phyloP scores from a whole-genome alignment of 805 yeast species.

The Yarrowia osloensis region DNA sequence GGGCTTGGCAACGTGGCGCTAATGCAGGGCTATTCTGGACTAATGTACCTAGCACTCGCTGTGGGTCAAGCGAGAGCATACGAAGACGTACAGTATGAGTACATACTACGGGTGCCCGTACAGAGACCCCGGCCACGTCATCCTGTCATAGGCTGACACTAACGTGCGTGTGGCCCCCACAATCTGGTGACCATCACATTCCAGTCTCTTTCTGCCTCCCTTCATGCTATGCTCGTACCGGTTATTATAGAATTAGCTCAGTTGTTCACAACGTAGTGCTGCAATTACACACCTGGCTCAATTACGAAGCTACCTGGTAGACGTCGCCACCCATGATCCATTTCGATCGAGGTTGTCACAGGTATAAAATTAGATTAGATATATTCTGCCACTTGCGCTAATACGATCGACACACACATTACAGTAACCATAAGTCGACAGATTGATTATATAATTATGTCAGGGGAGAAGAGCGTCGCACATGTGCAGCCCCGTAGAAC shows the following conservation, averaged over 20 bases:
- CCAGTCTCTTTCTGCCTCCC: not conserved
- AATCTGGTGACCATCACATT: not conserved
- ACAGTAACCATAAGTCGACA: not conserved
- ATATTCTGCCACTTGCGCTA: slow-evolving; percentile 3
- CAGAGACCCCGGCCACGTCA: not conserved
- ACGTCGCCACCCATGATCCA: too few species aligned
- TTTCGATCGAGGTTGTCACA: too few species aligned
- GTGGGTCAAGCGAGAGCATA: not conserved
- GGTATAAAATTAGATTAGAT: not conserved
- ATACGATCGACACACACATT: not conserved
- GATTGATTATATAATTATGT: not conserved
- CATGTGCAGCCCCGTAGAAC: not conserved
- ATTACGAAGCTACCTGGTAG: too few species aligned
- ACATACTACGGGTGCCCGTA: not conserved
- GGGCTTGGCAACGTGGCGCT: slow-evolving; percentile 14
- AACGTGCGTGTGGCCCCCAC: not conserved
- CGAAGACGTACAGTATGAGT: too few species aligned
- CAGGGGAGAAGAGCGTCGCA: not conserved
- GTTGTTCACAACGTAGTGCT: too few species aligned
- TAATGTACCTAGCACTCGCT: not conserved
- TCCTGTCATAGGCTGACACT: not conserved
- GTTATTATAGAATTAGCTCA: too few species aligned
- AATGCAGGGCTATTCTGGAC: slow-evolving; percentile 15
- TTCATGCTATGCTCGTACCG: too few species aligned
- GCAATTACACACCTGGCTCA: too few species aligned